Evolutionary conservation across 2,329 filamentous ascomycete species (phyloP).

Genomic region (Sordariomycetes sp.): DNA sequence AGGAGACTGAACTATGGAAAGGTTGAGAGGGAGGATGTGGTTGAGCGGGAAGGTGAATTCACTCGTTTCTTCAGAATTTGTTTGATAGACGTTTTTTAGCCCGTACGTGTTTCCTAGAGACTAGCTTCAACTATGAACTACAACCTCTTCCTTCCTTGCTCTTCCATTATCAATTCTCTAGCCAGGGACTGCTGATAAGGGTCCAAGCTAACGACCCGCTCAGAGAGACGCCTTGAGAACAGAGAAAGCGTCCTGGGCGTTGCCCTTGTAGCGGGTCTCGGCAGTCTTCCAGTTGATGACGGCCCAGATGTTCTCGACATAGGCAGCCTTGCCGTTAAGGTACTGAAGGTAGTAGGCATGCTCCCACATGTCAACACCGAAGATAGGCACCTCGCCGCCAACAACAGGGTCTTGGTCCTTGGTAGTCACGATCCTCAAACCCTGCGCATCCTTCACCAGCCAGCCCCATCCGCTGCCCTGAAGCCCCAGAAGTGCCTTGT

Average conservation of each 20-base stretch:
- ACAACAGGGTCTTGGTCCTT: slow-evolving; percentile 78
- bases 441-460: slow-evolving; percentile 58
- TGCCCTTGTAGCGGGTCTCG: slow-evolving; percentile 50
- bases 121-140: no score
- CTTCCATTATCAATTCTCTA: no score
- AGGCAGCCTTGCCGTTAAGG: slow-evolving; percentile 65
- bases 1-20: no score
- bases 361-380: slow-evolving; percentile 88
- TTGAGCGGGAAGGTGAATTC: no score
- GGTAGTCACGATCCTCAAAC: slow-evolving; percentile 66
- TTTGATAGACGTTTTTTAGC: no score
- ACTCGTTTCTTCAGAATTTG: no score
- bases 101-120: no score
- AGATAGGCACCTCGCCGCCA: slow-evolving; percentile 53
- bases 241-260: slow-evolving; percentile 34
- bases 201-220: no score
- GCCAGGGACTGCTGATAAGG: no score
- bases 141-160: no score
- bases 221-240: slow-evolving; percentile 32
- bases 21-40: no score
- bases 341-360: slow-evolving; percentile 88
- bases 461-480: slow-evolving; percentile 87
- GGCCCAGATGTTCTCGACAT: slow-evolving; percentile 69
- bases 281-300: slow-evolving; percentile 70
- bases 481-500: slow-evolving; percentile 55